phyloP scores from a whole-genome alignment of 352 stramenopile species.

The Pythium pyrilobum region DNA sequence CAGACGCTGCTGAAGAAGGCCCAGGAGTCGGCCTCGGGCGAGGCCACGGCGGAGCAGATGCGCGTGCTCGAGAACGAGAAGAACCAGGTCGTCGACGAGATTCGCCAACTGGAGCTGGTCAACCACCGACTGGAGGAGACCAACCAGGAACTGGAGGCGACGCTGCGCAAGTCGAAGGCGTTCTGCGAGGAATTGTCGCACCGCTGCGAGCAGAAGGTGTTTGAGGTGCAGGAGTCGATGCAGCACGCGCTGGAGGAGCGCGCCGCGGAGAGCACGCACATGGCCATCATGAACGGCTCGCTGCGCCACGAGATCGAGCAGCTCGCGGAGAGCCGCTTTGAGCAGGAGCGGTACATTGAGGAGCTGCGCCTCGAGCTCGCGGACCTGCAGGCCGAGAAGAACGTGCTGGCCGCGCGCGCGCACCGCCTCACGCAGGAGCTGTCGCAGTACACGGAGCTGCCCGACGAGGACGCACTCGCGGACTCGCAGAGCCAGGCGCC shows the following conservation, averaged over 20 bases:
- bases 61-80: slow-evolving; percentile 41
- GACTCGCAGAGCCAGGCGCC: slow-evolving; percentile 50
- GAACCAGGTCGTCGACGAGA: slow-evolving; percentile 27
- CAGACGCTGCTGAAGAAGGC: slow-evolving; percentile 31
- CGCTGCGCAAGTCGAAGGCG: slow-evolving; percentile 52
- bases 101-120: slow-evolving; percentile 43
- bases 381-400: slow-evolving; percentile 82
- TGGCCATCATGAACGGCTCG: slow-evolving; percentile 49
- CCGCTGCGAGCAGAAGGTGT: slow-evolving; percentile 62
- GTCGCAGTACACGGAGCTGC: slow-evolving; percentile 79
- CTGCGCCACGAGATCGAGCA: slow-evolving; percentile 67
- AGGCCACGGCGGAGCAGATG: slow-evolving; percentile 27
- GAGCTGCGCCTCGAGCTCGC: slow-evolving; percentile 66
- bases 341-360: slow-evolving; percentile 61
- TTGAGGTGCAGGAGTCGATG: slow-evolving; percentile 48
- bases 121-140: slow-evolving; percentile 39
- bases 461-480: slow-evolving; percentile 57
- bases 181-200: slow-evolving; percentile 59
- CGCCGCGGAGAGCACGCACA: slow-evolving; percentile 51
- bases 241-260: slow-evolving; percentile 62
- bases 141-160: slow-evolving; percentile 46
- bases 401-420: slow-evolving; percentile 70
- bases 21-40: slow-evolving; percentile 38
- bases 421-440: slow-evolving; percentile 77
- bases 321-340: slow-evolving; percentile 47